Percentiles rank a stretch among this genome's conserved stretches.
These are phyloP conservation scores for Silybum marianum DNA, from an alignment of 129 eudicot genomes.

Conservation along the genomic window DNA sequence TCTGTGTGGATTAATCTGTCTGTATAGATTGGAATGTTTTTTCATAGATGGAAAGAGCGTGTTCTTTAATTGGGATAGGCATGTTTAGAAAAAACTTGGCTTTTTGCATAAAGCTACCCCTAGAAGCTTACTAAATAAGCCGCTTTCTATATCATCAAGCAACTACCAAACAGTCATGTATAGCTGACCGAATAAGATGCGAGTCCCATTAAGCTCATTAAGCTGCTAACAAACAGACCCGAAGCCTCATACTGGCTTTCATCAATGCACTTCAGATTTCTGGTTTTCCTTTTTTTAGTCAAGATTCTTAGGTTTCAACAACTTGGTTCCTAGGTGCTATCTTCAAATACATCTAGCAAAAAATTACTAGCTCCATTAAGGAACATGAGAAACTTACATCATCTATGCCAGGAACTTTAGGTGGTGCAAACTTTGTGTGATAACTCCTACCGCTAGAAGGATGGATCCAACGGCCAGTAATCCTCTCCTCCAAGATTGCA, in stretches of 20 bases:
- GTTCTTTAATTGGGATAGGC: no score
- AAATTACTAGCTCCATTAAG: neutral
- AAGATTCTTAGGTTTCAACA: neutral
- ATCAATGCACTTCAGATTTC: neutral
- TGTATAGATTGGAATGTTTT: no score
- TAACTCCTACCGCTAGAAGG: conserved; percentile 90
- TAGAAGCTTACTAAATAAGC: no score
- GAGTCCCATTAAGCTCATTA: no score
- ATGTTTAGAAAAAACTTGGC: no score
- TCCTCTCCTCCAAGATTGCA: conserved; percentile 88
- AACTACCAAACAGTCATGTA: no score
- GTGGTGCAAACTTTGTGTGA: conserved; percentile 91
- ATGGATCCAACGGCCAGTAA: conserved; percentile 96
- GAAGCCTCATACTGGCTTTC: neutral
- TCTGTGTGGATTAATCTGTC: no score
- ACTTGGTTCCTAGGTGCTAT: neutral
- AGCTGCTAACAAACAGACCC: no score
- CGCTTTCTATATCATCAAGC: no score
- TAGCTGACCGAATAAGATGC: no score
- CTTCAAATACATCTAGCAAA: neutral
- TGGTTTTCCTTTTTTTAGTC: neutral
- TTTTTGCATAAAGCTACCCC: no score
- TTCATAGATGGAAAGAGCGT: no score
- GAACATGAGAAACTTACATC: conserved; percentile 57
- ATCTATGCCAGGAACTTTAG: conserved; percentile 78